Evolutionary conservation across 2,329 filamentous ascomycete species (phyloP).

Genomic region (Aureobasidium sp.): DNA sequence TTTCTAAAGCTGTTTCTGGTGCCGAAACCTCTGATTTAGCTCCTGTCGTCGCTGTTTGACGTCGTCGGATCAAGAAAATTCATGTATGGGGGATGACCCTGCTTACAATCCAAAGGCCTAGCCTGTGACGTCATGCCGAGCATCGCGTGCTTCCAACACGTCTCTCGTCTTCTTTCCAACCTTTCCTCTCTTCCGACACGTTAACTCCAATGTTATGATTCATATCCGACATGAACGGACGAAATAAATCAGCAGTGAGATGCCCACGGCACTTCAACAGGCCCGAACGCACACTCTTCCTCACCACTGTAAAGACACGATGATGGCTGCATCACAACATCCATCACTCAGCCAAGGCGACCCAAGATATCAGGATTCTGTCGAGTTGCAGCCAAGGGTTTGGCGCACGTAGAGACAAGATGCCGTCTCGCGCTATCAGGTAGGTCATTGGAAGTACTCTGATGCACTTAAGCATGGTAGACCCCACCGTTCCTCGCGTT

Average conservation of each 20-base stretch:
- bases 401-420: not conserved
- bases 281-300: too few relatives aligned
- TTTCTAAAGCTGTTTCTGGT: not conserved
- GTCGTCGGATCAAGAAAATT: not conserved
- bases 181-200: not conserved
- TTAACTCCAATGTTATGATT: not conserved
- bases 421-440: not conserved
- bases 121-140: not conserved
- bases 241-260: accelerated
- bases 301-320: not conserved
- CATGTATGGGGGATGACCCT: not conserved
- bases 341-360: not conserved
- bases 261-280: not conserved
- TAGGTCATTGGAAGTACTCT: not conserved
- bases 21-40: too few relatives aligned
- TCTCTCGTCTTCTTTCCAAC: not conserved
- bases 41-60: not conserved
- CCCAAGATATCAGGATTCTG: slow-evolving; percentile 1
- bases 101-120: not conserved
- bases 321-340: not conserved
- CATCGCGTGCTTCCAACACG: not conserved
- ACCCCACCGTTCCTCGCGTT: not conserved
- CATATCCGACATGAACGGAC: not conserved
- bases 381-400: not conserved
- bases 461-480: not conserved